A percentile compares a stretch with the other conserved stretches of the same genome.
Conservation (phyloP, 805 yeast genomes). For the Cyberlindnera saturnus region DNA sequence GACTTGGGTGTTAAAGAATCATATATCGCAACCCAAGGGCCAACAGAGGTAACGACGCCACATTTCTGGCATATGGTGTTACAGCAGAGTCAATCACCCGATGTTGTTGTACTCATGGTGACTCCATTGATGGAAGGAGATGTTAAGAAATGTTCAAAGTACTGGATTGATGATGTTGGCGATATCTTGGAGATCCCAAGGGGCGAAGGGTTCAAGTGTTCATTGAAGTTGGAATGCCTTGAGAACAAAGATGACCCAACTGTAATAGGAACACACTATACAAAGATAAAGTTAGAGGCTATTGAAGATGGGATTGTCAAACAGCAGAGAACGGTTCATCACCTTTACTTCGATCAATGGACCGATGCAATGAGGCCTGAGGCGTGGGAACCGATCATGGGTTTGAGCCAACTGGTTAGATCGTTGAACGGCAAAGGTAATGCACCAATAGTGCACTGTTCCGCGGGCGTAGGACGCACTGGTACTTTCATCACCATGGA, state of each 20-base stretch:
- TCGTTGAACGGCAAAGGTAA: conserved; percentile 15
- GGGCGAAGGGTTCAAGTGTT: conserved; percentile 7
- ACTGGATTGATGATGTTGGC: conserved; percentile 55
- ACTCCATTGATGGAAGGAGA: conserved; percentile 69
- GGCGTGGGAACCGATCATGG: conserved; percentile 28
- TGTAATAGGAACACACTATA: conserved; percentile 11
- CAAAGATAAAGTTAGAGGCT: conserved; percentile 18
- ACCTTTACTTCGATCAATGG: conserved; percentile 77
- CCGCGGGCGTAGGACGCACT: conserved; percentile 96
- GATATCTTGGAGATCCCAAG: conserved; percentile 5
- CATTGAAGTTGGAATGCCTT: conserved; percentile 18
- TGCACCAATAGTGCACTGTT: conserved; percentile 78
- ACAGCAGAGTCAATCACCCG: conserved; percentile 52
- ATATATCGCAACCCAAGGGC: conserved; percentile 77
- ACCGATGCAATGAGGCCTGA: conserved; percentile 69
- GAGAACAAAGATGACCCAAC: conserved; percentile 3
- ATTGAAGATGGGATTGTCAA: conserved; percentile 29
- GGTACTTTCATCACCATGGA: conserved; percentile 81
- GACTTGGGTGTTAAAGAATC: conserved; percentile 13
- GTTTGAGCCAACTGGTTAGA: conserved; percentile 26
- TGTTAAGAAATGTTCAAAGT: conserved; percentile 71
- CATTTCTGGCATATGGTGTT: conserved; percentile 90
- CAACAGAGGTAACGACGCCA: conserved; percentile 60
- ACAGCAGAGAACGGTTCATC: conserved; percentile 37
- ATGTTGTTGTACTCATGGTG: conserved; percentile 63